Evolutionary conservation across 1,139 yeast species (phyloP), one percentile per base, ranked within the genome.

Genomic region (Kodamaea ohmeri): DNA sequence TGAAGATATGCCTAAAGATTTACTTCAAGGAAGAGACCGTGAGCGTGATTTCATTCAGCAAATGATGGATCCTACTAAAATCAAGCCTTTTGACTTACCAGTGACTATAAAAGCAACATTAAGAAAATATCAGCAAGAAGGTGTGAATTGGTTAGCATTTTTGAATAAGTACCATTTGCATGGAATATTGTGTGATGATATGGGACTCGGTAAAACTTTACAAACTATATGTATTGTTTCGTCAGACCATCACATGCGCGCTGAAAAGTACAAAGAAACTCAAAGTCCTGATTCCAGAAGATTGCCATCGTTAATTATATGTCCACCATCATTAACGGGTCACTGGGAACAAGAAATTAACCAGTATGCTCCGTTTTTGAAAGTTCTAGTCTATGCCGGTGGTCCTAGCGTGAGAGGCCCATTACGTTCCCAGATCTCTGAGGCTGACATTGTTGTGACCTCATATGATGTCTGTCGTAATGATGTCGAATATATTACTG

Each of bases 281-380:
- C 62, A 73, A 19, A 72, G 84, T 0, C 67, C 71, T n/a, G 96
- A 89, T 49, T 76, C 73, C 34, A 71, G 95, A 47, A 80, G 78
- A 25, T 67, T 92, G 24, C 96, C 98, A 0, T 80, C 96, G 0
- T 65, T 94, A 49, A 80, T 94, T 35, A 76, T 94, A 18, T 92
- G 98, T 65, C 99, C 99, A 1, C 97, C 98, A 0, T 88, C 97
- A 1, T 76, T 94, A 48, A 89, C 97, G 1, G 98, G 98, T 19
- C 98, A 94, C 62, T 94, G 99, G 99, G 95, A 89, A 58, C 96
- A 88, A 59, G 99, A 94, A 63, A 70, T 94, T 46, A 77, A 79
- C 45, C 92, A 86, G 47, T 94, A 89, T 60, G 88, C 97, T 0
- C 96, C 98, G 33, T 85, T 87, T 49, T 69, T 94, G 64, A 80